Percentiles rank a stretch among this genome's conserved stretches.
phyloP scores from a whole-genome alignment of 2,329 filamentous ascomycete genomes.

The Apiospora arundinis region DNA sequence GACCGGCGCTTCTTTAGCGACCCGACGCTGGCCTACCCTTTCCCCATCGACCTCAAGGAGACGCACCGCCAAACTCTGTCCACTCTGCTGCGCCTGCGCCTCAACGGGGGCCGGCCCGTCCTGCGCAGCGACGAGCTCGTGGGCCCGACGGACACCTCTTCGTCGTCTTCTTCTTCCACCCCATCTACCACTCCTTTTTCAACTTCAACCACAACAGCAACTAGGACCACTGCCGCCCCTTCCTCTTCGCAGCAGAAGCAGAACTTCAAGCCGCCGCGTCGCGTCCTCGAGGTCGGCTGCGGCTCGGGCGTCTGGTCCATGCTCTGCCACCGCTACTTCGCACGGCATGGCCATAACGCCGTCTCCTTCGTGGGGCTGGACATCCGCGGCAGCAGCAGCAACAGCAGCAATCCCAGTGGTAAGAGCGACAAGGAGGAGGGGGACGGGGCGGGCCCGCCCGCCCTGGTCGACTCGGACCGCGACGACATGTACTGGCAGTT shows the following conservation, averaged over 20 bases:
- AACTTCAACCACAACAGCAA: too few species aligned
- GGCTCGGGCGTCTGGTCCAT: constrained; percentile 68
- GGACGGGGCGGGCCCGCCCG: constrained; percentile 13
- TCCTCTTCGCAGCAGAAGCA: not conserved
- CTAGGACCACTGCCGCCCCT: not conserved
- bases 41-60: constrained; percentile 68
- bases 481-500: constrained; percentile 53
- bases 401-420: not conserved
- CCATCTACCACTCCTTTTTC: not conserved
- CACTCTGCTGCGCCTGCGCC: constrained; percentile 60
- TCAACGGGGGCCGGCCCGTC: constrained; percentile 56
- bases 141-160: not conserved
- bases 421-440: not conserved
- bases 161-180: not conserved
- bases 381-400: constrained; percentile 24
- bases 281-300: constrained; percentile 67
- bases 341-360: constrained; percentile 26
- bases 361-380: constrained; percentile 38
- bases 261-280: constrained; percentile 48
- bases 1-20: constrained; percentile 16
- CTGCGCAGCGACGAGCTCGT: constrained; percentile 37
- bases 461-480: constrained; percentile 14
- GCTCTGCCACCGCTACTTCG: constrained; percentile 36
- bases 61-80: constrained; percentile 68
- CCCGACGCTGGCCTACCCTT: constrained; percentile 57